These are phyloP conservation scores for Solanum aculeatissimum DNA, from an alignment of 305 asterid genomes.

Conservation along the genomic window DNA sequence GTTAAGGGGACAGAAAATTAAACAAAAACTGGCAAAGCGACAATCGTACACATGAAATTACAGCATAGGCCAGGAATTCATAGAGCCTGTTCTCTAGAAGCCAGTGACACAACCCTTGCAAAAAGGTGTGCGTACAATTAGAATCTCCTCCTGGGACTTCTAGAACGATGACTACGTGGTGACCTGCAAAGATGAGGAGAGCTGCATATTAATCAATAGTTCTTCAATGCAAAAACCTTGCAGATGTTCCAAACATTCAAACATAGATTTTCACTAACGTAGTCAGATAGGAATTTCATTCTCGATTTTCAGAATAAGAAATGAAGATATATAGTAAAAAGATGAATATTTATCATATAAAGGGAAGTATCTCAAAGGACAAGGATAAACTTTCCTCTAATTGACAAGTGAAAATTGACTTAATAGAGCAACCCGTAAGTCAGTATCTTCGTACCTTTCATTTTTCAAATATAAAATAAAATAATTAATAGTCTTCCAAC, in stretches of 20 bases:
- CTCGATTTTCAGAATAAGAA: background rate
- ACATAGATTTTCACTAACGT: background rate
- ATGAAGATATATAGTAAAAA: background rate
- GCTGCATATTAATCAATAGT: background rate
- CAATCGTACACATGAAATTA: background rate
- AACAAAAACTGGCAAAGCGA: background rate
- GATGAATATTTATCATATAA: background rate
- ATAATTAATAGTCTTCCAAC: background rate
- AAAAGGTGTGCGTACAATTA: constrained; percentile 5
- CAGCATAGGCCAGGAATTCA: background rate
- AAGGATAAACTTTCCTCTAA: background rate
- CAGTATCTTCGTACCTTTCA: background rate
- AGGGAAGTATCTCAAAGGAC: background rate
- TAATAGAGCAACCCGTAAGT: background rate
- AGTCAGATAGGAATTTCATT: background rate
- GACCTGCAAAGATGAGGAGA: constrained; percentile 41
- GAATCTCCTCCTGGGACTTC: constrained; percentile 91
- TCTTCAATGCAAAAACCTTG: background rate
- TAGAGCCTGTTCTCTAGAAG: background rate
- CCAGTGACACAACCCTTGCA: background rate
- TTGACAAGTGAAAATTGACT: background rate
- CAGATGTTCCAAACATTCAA: background rate
- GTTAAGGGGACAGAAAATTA: background rate
- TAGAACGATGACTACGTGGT: constrained; percentile 81
- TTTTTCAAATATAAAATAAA: background rate